Percentiles rank a stretch among this genome's conserved stretches.
phyloP scores from a whole-genome alignment of 192 early-diverging fungal species.

The Coemansia sp. region DNA sequence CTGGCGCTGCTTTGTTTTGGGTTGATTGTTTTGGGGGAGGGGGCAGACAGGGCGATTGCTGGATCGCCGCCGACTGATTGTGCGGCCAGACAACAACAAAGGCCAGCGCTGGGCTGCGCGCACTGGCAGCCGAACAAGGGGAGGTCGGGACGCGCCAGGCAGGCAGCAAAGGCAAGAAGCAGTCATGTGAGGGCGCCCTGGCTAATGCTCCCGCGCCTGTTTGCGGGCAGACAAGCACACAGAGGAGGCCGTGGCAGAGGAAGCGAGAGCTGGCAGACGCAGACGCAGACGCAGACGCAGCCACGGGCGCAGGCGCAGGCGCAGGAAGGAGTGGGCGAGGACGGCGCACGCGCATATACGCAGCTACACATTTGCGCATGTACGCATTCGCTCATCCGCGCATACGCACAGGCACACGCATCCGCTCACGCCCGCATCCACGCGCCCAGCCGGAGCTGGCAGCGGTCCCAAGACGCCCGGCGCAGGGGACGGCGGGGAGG shows the following conservation, averaged over 20 bases:
- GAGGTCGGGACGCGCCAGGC: neutral
- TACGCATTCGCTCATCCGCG: too few relatives aligned
- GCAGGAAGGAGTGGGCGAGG: neutral
- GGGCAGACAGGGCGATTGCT: neutral
- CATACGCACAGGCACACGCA: too few relatives aligned
- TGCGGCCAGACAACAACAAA: neutral
- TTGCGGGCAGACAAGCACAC: neutral
- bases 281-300: neutral
- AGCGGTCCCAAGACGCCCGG: too few relatives aligned
- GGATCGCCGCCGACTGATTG: neutral
- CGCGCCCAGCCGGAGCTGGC: too few relatives aligned
- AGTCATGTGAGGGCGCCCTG: neutral
- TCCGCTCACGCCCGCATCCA: too few relatives aligned
- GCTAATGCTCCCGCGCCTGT: neutral
- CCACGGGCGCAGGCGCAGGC: neutral
- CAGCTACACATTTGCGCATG: too few relatives aligned
- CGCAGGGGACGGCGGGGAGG: slow-evolving; percentile 8
- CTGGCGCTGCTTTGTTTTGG: neutral
- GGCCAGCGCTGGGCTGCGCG: neutral
- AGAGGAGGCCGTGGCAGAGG: too few relatives aligned
- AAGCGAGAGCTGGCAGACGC: neutral
- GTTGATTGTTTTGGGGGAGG: neutral
- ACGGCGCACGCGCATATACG: neutral
- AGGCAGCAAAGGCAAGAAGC: neutral
- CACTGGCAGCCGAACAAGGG: too few relatives aligned